A percentile compares a stretch with the other conserved stretches of the same genome.
Evolutionary conservation across 2,329 filamentous ascomycete species (phyloP).

Genomic region (Allantophomopsis lycopodina): DNA sequence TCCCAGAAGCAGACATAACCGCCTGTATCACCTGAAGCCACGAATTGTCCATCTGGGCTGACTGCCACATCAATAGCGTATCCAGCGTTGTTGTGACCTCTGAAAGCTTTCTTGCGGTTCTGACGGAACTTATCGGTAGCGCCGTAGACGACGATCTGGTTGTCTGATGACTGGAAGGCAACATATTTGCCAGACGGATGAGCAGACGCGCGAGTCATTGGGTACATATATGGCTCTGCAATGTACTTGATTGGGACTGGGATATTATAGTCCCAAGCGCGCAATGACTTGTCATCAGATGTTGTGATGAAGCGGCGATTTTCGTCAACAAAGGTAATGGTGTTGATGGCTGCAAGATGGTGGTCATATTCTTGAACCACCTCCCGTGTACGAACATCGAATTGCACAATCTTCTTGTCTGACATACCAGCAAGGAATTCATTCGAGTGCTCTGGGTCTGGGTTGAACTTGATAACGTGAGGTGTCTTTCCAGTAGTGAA

Average conservation of each 20-base stretch:
- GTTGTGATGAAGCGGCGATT: constrained; percentile 95
- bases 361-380: constrained; percentile 97
- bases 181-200: constrained; percentile 92
- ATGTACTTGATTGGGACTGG: constrained; percentile 98
- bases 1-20: constrained; percentile 96
- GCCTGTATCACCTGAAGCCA: constrained; percentile 74
- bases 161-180: constrained; percentile 85
- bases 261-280: constrained; percentile 97
- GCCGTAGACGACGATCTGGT: constrained; percentile 93
- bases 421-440: constrained; percentile 96
- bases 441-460: constrained; percentile 58
- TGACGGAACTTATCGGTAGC: constrained; percentile 92
- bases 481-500: constrained; percentile 93
- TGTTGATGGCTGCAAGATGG: constrained; percentile 95
- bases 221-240: constrained; percentile 95
- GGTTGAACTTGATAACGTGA: constrained; percentile 90
- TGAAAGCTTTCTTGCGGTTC: constrained; percentile 93
- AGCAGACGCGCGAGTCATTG: constrained; percentile 71
- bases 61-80: constrained; percentile 84
- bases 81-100: constrained; percentile 90
- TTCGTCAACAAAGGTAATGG: constrained; percentile 89
- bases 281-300: constrained; percentile 88
- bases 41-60: constrained; percentile 82
- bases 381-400: constrained; percentile 69
- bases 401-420: constrained; percentile 98